These are phyloP conservation scores for Lentinula novae-zelandiae DNA, from an alignment of 1,284 basidiomycete genomes.

Conservation along the genomic window DNA sequence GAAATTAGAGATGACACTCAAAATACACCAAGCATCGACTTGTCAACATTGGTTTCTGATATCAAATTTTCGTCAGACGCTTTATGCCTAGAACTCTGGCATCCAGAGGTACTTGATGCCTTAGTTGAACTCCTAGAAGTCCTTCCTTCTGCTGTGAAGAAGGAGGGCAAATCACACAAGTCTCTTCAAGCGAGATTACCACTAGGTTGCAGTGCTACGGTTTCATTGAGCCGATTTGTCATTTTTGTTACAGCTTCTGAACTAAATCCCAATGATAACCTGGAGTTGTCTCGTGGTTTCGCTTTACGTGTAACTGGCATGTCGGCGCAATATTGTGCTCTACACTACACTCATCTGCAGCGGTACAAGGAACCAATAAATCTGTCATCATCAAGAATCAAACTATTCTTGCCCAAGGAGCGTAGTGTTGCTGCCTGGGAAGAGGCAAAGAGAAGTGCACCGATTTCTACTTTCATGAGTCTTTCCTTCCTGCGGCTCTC, in stretches of 20 bases:
- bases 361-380: constrained; percentile 37
- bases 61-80: constrained; percentile 56
- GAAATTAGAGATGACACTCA: constrained; percentile 43
- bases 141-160: constrained; percentile 21
- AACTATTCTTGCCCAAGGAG: constrained; percentile 58
- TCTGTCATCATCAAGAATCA: constrained; percentile 42
- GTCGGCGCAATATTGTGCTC: constrained; percentile 58
- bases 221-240: constrained; percentile 62
- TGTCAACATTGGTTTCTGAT: constrained; percentile 47
- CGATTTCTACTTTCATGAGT: constrained; percentile 36
- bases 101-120: constrained; percentile 57
- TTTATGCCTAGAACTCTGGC: constrained; percentile 71
- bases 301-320: constrained; percentile 54
- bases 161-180: constrained; percentile 16
- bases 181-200: constrained; percentile 39
- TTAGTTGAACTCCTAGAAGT: constrained; percentile 42
- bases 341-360: constrained; percentile 44
- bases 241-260: constrained; percentile 74
- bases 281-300: constrained; percentile 70
- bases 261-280: constrained; percentile 65
- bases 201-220: constrained; percentile 51
- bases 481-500: constrained; percentile 44
- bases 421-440: constrained; percentile 54
- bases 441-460: constrained; percentile 36
- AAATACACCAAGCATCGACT: constrained; percentile 44